Evolutionary conservation across 2,329 filamentous ascomycete genomes (phyloP).

Genomic region (Hypoxylon sp.): DNA sequence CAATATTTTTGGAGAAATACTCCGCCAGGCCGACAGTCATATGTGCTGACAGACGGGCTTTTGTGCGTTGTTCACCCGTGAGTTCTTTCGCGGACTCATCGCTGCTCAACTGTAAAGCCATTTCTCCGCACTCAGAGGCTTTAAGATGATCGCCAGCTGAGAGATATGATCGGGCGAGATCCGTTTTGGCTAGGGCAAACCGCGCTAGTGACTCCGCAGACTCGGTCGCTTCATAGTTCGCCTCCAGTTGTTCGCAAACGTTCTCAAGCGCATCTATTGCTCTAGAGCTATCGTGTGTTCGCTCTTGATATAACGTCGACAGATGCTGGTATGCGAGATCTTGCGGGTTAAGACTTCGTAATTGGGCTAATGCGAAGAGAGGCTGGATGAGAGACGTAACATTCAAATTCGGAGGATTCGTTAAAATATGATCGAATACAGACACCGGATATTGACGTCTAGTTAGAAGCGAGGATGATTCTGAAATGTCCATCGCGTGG

Average conservation of each 20-base stretch:
- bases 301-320: conserved; percentile 82
- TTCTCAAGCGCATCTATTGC: conserved; percentile 73
- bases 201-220: conserved; percentile 77
- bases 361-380: conserved; percentile 87
- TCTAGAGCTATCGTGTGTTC: conserved; percentile 75
- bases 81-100: conserved; percentile 78
- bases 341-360: conserved; percentile 76
- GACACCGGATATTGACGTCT: conserved; percentile 84
- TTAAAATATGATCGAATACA: conserved; percentile 83
- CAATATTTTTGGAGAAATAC: conserved; percentile 76
- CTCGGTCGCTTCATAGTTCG: conserved; percentile 86
- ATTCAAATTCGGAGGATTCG: conserved; percentile 63
- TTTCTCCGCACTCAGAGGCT: conserved; percentile 84
- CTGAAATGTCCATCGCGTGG: conserved; percentile 93
- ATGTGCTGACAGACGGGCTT: conserved; percentile 84
- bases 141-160: conserved; percentile 73
- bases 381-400: conserved; percentile 81
- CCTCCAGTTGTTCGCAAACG: conserved; percentile 78
- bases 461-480: conserved; percentile 77
- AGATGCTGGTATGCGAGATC: conserved; percentile 83
- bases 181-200: conserved; percentile 86
- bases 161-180: conserved; percentile 86
- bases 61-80: conserved; percentile 72
- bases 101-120: conserved; percentile 80
- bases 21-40: conserved; percentile 86